Base-by-base conservation (phyloP, 345 rosid genomes). In the Arabidopsis arenosa region DNA sequence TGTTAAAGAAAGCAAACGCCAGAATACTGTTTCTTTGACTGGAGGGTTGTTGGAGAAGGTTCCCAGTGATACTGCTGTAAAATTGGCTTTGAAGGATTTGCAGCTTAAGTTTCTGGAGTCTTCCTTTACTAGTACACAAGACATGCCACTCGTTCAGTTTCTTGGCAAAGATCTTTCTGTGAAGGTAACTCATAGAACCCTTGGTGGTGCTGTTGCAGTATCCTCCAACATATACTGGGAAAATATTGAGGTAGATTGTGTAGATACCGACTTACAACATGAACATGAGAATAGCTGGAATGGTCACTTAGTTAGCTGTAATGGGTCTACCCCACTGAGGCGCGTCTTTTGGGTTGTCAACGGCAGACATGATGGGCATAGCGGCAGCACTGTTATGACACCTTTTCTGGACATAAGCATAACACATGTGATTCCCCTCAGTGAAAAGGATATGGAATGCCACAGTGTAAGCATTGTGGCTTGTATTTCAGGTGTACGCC, bases 11-110 rank as follows among this genome's bases (percentile, higher is more conserved):
- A 81, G 72, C 40, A 89, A 83, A 80, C 86, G 90, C 59, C 54
- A 57, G 61, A 70, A 35, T 41, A 45, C 75, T 75, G 86, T 72
- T 57, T 78, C 81, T 77, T 80, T 74, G 57, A 68, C 81, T 65
- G 84, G 77, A 77, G 85, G 79, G 74, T 82, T 95, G 79, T 77
- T 89, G 87, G 99, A 95, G 78, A 90, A 81, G 82, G 97, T 90
- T 86, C 99, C 99, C 56, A 82, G 93, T 78, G 99, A 95, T 81
- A 90, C 97, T 81, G 97, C 99, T 43, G 94, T 84, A 57, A 89
- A 87, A 80, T 83, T 93, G 77, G 86, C 74, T 49, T 81, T 90
- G 83, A 84, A 86, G 65, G 81, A 85, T 69, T 90, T 95, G 63
- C 97, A 87, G 76, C 89, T 95, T 52, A 84, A 84, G 80, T 95